Evolutionary conservation across 192 early-diverging fungal genomes (phyloP).

Genomic region (Coemansia sp.): DNA sequence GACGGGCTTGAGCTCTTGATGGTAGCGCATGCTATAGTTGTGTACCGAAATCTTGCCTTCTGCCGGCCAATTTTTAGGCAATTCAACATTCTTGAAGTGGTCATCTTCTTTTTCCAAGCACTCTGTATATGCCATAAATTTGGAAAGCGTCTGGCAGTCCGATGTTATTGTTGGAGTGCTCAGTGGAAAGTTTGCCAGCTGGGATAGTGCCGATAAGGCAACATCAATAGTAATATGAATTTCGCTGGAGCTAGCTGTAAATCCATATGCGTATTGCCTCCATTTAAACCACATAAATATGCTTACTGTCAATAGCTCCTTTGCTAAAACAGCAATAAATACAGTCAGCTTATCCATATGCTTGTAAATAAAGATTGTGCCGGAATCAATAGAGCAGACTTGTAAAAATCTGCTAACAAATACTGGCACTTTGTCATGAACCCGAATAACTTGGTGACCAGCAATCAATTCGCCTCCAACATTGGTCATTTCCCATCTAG

Average conservation of each 20-base stretch:
- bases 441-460: constrained; percentile 4
- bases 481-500: neutral
- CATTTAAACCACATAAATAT: constrained; percentile 6
- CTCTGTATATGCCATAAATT: constrained; percentile 18
- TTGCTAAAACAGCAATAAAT: neutral
- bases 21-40: constrained; percentile 46
- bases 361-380: neutral
- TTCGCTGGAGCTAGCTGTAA: constrained; percentile 3
- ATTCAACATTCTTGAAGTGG: constrained; percentile 51
- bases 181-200: constrained; percentile 4
- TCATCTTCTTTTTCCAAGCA: constrained; percentile 59
- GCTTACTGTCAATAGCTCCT: constrained; percentile 5
- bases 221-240: constrained; percentile 9
- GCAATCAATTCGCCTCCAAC: neutral
- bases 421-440: neutral
- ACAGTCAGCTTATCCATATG: neutral
- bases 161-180: neutral
- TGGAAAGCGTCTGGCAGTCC: neutral
- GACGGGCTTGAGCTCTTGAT: constrained; percentile 25
- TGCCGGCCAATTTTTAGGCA: constrained; percentile 47
- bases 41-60: constrained; percentile 43
- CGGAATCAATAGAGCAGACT: neutral
- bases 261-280: neutral
- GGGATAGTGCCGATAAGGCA: constrained; percentile 1
- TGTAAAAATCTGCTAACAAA: neutral